Percentiles rank a stretch among this genome's conserved stretches.
phyloP scores from a whole-genome alignment of 2,329 filamentous ascomycete species.

The Colletotrichum destructivum region DNA sequence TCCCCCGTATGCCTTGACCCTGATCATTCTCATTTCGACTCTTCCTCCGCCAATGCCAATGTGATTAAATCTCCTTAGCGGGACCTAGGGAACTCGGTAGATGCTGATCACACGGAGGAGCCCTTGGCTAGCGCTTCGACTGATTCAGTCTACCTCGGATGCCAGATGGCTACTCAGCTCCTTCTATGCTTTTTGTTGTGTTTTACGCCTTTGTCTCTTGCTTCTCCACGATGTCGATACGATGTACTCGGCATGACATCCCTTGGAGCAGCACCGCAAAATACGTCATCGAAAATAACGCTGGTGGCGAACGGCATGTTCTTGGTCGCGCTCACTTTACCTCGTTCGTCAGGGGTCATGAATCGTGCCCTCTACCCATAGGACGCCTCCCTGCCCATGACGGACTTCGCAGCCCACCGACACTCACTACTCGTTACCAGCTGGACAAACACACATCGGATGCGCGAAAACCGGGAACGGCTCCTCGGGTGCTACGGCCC shows the following conservation, averaged over 20 bases:
- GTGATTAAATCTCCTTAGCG: slow-evolving; percentile 38
- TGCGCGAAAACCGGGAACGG: slow-evolving; percentile 22
- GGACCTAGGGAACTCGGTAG: slow-evolving; percentile 31
- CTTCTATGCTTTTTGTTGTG: slow-evolving; percentile 21
- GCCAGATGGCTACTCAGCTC: background rate
- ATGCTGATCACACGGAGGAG: slow-evolving; percentile 38
- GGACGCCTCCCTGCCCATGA: slow-evolving; percentile 5
- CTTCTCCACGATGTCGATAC: background rate
- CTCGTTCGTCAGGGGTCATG: background rate
- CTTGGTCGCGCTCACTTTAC: background rate
- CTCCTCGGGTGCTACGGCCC: slow-evolving; percentile 33
- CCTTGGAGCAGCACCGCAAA: background rate
- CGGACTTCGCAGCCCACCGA: slow-evolving; percentile 13
- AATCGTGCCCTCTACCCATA: slow-evolving; percentile 8
- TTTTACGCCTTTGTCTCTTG: background rate
- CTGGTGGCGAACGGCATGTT: background rate
- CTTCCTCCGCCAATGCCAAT: slow-evolving; percentile 34
- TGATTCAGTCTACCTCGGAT: slow-evolving; percentile 34
- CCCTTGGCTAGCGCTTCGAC: slow-evolving; percentile 24
- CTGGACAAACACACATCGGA: background rate
- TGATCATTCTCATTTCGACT: slow-evolving; percentile 18
- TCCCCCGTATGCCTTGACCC: slow-evolving; percentile 31
- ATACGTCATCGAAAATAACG: slow-evolving; percentile 3
- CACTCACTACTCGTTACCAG: background rate
- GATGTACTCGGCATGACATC: background rate